Conservation (phyloP, 225 moss, liverwort and hornwort species). For the Sphagnum tenellum region DNA sequence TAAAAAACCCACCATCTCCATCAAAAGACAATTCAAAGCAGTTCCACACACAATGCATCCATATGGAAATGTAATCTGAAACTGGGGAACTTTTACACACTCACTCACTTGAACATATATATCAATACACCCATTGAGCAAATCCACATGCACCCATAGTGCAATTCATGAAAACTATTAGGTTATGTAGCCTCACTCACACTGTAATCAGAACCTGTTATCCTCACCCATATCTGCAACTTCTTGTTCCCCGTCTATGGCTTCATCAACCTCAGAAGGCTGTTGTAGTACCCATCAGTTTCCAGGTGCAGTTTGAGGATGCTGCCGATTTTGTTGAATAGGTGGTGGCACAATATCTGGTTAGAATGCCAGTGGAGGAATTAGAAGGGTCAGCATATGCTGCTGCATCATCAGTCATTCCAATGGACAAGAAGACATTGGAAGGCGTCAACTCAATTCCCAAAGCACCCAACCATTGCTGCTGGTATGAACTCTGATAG, state of each 20-base stretch:
- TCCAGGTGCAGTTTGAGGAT: conserved; percentile 30
- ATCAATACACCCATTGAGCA: no score
- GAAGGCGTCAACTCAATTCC: conserved; percentile 89
- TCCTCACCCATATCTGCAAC: conserved; percentile 71
- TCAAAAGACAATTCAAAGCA: no score
- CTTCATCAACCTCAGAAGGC: conserved; percentile 74
- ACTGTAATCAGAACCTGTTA: conserved; percentile 92
- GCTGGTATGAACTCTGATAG: conserved; percentile 89
- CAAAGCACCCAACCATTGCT: conserved; percentile 78
- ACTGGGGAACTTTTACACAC: no score
- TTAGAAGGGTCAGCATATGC: conserved; percentile 63
- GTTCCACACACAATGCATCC: no score
- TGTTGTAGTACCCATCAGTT: conserved; percentile 86
- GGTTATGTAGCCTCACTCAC: conserved; percentile 54
- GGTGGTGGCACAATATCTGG: conserved; percentile 54
- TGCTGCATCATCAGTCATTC: conserved; percentile 65
- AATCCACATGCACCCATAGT: no score
- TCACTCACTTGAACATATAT: no score
- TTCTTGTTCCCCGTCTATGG: conserved; percentile 98
- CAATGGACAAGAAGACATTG: conserved; percentile 56
- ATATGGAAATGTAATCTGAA: no score
- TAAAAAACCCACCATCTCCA: no score
- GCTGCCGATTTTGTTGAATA: conserved; percentile 55
- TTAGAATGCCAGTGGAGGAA: conserved; percentile 49
- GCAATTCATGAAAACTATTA: no score